A percentile compares a stretch with the other conserved stretches of the same genome.
These are phyloP conservation scores for Monosporascus cannonballus DNA, from an alignment of 2,329 filamentous ascomycete genomes.

Conservation along the genomic window DNA sequence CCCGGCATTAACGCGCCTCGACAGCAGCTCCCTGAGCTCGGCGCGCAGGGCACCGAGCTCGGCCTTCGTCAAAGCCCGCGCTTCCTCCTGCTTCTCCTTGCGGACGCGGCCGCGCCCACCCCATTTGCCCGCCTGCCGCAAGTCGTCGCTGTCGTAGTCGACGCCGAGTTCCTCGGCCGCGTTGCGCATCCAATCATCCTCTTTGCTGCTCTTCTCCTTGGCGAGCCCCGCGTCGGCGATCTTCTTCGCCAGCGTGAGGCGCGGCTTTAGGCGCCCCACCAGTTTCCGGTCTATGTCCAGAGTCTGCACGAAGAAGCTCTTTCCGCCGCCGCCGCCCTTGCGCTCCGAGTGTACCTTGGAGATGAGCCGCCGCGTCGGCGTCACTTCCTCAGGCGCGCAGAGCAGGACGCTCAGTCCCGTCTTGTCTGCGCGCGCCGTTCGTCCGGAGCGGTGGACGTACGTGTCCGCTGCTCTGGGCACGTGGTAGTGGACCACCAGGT, in stretches of 20 bases:
- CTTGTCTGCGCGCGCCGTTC: slow-evolving; percentile 78
- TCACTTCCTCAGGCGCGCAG: slow-evolving; percentile 86
- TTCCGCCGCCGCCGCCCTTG: slow-evolving; percentile 29
- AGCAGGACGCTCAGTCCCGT: slow-evolving; percentile 80
- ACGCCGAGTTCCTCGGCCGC: slow-evolving; percentile 91
- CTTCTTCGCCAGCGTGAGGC: slow-evolving; percentile 76
- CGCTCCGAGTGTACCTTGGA: slow-evolving; percentile 74
- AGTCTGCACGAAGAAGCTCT: slow-evolving; percentile 67
- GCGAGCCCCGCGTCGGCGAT: slow-evolving; percentile 78
- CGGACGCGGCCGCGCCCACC: slow-evolving; percentile 67
- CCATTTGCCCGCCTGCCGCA: slow-evolving; percentile 57
- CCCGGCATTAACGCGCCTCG: slow-evolving; percentile 73
- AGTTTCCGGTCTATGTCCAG: slow-evolving; percentile 79
- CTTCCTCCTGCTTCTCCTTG: slow-evolving; percentile 69
- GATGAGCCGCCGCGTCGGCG: slow-evolving; percentile 74
- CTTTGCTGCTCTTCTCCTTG: slow-evolving; percentile 78
- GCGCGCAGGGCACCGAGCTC: slow-evolving; percentile 66
- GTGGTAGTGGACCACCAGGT: slow-evolving; percentile 92
- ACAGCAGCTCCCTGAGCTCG: slow-evolving; percentile 65
- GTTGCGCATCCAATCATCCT: slow-evolving; percentile 76
- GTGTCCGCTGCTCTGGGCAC: slow-evolving; percentile 85
- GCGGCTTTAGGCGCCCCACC: slow-evolving; percentile 67
- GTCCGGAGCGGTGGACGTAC: slow-evolving; percentile 92
- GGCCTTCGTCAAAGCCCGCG: slow-evolving; percentile 60
- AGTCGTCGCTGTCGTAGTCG: slow-evolving; percentile 86